Conservation (phyloP, 768 basidiomycete species). For the Leccinum subgranulosum region DNA sequence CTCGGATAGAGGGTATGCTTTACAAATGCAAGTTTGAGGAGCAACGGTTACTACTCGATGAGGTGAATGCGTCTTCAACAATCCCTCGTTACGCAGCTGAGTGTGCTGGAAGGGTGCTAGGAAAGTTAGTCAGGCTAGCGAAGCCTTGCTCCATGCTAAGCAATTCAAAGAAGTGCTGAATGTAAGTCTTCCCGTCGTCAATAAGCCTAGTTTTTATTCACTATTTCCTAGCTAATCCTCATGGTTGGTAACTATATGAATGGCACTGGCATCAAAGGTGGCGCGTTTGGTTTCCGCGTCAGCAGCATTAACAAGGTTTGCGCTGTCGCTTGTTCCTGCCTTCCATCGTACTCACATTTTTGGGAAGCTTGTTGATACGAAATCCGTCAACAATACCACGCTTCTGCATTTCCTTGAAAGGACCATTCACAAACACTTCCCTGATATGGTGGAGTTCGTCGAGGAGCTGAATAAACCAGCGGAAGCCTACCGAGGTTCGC, state of each 20-base stretch:
- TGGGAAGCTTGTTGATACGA: slow-evolving; percentile 89
- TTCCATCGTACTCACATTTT: slow-evolving; percentile 1
- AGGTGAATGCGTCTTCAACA: slow-evolving; percentile 43
- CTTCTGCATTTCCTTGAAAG: slow-evolving; percentile 92
- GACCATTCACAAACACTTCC: slow-evolving; percentile 85
- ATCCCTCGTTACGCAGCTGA: slow-evolving; percentile 2
- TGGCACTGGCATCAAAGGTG: slow-evolving; percentile 91
- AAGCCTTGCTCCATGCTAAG: slow-evolving; percentile 75
- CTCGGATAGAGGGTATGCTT: slow-evolving; percentile 94
- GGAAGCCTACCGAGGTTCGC: slow-evolving; percentile 85
- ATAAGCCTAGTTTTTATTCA: slow-evolving; percentile 1
- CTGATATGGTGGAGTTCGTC: slow-evolving; percentile 81
- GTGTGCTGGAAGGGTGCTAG: slow-evolving; percentile 58
- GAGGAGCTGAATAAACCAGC: slow-evolving; percentile 87
- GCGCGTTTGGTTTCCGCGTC: slow-evolving; percentile 94
- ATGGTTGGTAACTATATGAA: slow-evolving; percentile 99
- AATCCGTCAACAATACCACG: slow-evolving; percentile 92
- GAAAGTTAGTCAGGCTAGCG: slow-evolving; percentile 79
- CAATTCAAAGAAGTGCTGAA: slow-evolving; percentile 88
- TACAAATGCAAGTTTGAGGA: slow-evolving; percentile 89
- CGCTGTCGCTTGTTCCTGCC: not conserved
- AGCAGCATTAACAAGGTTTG: slow-evolving; percentile 95
- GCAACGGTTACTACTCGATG: slow-evolving; percentile 75
- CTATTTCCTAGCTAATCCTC: slow-evolving; percentile 66
- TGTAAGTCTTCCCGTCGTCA: slow-evolving; percentile 40